Base-by-base conservation (phyloP, 2,329 filamentous ascomycete genomes). In the Colletotrichum lini region DNA sequence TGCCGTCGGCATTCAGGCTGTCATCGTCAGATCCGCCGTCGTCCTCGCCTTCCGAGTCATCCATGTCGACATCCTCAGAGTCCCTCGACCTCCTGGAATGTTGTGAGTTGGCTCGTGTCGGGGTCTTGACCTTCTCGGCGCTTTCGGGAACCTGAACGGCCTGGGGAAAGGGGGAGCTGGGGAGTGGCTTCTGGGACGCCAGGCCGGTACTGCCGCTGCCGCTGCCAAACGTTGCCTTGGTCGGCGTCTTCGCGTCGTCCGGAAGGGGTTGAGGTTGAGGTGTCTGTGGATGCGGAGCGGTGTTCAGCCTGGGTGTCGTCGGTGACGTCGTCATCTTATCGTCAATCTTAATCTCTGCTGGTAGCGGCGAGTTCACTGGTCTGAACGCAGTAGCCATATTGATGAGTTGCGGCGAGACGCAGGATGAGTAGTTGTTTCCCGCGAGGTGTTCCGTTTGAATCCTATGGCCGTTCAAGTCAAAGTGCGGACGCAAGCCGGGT, bases 1-100 rank as follows among this genome's bases (percentile, higher is more conserved):
- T 85, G 52, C 90, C 85, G 78, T 92, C 91, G 13, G 87, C 90
- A 67, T 88, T 88, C 26, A 91, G 86, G 75, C 88, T 91, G 47
- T 89, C 92, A 59, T 89, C 89, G 72, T 94, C 93, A 15, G 93
- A 93, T 42, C 81, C 85, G 49, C 88, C 88, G 15, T 89, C 82
- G 35, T 82, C 82, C 74, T 93, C 93, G 62, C 88, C 91, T 67
- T 94, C 93, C 13, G 92, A 92, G 21, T 93, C 91, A 49, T 92
- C 92, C 88, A 95, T 94, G 71, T 94, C 92, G 30, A 94, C 86
- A 76, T 97, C 94, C 71, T 91, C 87, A 3, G 90, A 90, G 47
- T 88, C 87, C 65, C 84, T 81, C n/a, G 91, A 91, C 73, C 88
- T 88, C 72, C 84, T 84, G 12, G 92, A 90, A 65, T 85, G 85